Evolutionary conservation across 441 rosid species (phyloP), one percentile per base, ranked within the genome.

Genomic region (Euphorbia celastroides): DNA sequence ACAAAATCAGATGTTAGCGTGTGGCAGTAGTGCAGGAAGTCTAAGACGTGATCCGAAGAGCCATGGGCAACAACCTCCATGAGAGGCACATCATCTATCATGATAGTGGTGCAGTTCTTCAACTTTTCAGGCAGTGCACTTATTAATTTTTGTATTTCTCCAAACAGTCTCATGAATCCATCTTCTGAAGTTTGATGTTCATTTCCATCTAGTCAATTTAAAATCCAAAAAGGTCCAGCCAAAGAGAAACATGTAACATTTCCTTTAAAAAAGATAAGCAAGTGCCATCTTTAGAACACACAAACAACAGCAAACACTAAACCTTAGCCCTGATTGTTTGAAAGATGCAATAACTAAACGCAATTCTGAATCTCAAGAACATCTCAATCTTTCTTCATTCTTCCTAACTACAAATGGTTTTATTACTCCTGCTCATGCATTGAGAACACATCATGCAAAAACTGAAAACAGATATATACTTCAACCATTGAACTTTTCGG

Each of bases 51-150:
- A 67, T 85, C 84, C 26, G 85, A 84, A 62, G 79, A 83, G 27
- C 95, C 86, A 60, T 78, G 74, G 55, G 83, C 84, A 66, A 90
- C 86, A 64, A 89, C 87, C 90, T 85, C 99, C 81, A 88, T 76
- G 13, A 89, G 87, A 71, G 96, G 86, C 68, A 89, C 69, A 67
- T 94, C 97, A 81, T 91, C 99, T 41, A 89, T 83, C 92, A 94
- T 83, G 64, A 94, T 70, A n/a, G 90, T 85, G 34, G 81, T 76
- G 23, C 63, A 60, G 36, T 77, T 78, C 72, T 77, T 78, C 31
- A 75, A 67, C 13, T 77, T 72, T 12, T 77, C 85, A 36, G 88
- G 76, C 68, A 88, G 56, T 50, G 71, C 70, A 52, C 17, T 14
- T 31, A 89, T 73, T 11, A 77, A 76, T 25, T 82, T 80, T 60